A percentile compares a stretch with the other conserved stretches of the same genome.
phyloP scores from a whole-genome alignment of 2,329 filamentous ascomycete species.

The Thelonectria rubi region DNA sequence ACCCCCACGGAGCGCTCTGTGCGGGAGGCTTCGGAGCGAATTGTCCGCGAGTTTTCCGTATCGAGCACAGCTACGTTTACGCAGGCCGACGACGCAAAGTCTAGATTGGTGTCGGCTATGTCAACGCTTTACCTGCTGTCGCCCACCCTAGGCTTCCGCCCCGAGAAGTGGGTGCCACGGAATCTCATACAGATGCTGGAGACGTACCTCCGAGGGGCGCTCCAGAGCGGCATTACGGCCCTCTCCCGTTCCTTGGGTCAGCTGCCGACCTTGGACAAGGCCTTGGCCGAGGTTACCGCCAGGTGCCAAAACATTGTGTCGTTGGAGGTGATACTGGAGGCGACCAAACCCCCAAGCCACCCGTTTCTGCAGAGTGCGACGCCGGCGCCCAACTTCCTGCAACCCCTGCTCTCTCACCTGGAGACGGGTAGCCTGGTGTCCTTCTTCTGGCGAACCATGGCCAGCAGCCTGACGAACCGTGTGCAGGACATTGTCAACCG shows the following conservation, averaged over 20 bases:
- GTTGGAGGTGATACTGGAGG: constrained; percentile 78
- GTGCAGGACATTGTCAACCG: constrained; percentile 86
- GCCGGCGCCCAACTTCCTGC: constrained; percentile 66
- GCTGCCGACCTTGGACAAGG: constrained; percentile 82
- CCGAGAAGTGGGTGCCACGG: constrained; percentile 69
- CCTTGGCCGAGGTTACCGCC: constrained; percentile 81
- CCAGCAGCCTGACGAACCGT: constrained; percentile 76
- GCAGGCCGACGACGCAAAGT: constrained; percentile 77
- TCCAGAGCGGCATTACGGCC: constrained; percentile 80
- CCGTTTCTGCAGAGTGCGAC: constrained; percentile 62
- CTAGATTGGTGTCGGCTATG: constrained; percentile 77
- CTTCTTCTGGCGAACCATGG: constrained; percentile 93
- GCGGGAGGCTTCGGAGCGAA: constrained; percentile 77
- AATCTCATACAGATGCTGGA: constrained; percentile 81
- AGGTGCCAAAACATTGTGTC: constrained; percentile 93
- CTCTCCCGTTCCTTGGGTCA: constrained; percentile 80
- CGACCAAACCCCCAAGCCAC: constrained; percentile 73
- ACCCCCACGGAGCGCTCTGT: constrained; percentile 77
- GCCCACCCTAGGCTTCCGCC: constrained; percentile 63
- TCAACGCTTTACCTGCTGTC: constrained; percentile 84
- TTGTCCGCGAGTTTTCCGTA: constrained; percentile 85
- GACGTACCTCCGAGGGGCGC: constrained; percentile 80
- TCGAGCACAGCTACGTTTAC: constrained; percentile 64
- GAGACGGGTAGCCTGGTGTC: constrained; percentile 88
- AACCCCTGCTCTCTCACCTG: constrained; percentile 77